Conservation (phyloP, 441 rosid species). For the Capsella rubella region DNA sequence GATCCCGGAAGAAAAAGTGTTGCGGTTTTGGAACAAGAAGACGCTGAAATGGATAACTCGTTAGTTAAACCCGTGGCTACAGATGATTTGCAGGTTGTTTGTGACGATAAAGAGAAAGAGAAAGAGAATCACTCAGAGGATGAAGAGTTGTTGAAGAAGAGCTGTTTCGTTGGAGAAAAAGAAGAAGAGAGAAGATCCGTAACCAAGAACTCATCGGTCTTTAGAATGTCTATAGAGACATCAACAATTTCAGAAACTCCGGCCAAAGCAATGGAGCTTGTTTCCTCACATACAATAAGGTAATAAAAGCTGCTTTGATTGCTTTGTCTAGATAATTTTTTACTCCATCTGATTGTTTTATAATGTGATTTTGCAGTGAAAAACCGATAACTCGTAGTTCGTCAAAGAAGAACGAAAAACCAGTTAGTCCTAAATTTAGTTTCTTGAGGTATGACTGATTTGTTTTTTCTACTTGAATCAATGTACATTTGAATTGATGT, state of each 20-base stretch:
- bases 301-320: conserved; percentile 25
- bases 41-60: not conserved
- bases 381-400: not conserved
- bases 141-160: conserved; percentile 29
- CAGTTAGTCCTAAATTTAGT: conserved; percentile 27
- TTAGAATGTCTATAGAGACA: conserved; percentile 24
- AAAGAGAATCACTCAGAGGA: conserved; percentile 14
- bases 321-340: not conserved
- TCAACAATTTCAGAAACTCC: conserved; percentile 11
- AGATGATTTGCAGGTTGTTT: conserved; percentile 13
- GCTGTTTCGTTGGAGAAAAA: conserved; percentile 1
- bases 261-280: conserved; percentile 22
- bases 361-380: conserved; percentile 29
- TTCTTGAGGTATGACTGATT: conserved; percentile 38
- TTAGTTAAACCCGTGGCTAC: conserved; percentile 1
- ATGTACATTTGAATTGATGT: not conserved
- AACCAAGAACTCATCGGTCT: conserved; percentile 17
- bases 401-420: conserved; percentile 14
- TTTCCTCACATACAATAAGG: conserved; percentile 30
- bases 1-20: not conserved
- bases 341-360: conserved; percentile 16
- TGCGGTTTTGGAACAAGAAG: conserved; percentile 29
- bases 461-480: not conserved
- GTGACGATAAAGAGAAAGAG: conserved; percentile 17
- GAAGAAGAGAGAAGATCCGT: conserved; percentile 23